Evolutionary conservation across 192 early-diverging fungal genomes (phyloP).

Genomic region (Mortierella antarctica): DNA sequence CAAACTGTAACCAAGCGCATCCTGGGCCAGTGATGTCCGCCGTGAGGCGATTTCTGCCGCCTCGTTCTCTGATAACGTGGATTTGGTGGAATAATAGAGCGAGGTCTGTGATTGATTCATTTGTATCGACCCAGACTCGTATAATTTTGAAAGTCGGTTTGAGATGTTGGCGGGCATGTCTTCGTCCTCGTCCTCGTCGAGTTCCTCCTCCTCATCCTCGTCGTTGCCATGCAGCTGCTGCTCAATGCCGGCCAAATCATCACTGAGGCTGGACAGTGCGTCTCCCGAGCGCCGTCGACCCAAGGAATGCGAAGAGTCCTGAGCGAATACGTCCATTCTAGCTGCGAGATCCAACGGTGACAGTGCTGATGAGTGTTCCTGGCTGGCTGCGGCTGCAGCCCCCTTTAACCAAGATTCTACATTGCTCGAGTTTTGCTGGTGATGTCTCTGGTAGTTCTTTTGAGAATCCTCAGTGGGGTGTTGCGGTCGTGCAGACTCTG

Average conservation of each 20-base stretch:
- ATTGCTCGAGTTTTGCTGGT: neutral
- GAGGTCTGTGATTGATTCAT: constrained; percentile 46
- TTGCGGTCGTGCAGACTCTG: neutral
- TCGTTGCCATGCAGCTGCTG: neutral
- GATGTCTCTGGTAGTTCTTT: too few relatives aligned
- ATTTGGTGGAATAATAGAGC: constrained; percentile 44
- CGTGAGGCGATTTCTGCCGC: constrained; percentile 20
- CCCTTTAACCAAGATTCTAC: constrained; percentile 27
- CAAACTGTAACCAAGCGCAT: constrained; percentile 28
- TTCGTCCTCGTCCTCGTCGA: constrained; percentile 39
- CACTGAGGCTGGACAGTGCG: too few relatives aligned
- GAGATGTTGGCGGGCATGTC: constrained; percentile 26
- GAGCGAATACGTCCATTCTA: constrained; percentile 12
- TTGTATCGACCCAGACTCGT: constrained; percentile 33
- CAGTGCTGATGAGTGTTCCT: neutral
- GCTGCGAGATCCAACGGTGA: constrained; percentile 10
- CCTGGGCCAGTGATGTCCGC: constrained; percentile 29
- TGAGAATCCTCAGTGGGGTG: neutral
- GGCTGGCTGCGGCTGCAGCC: neutral
- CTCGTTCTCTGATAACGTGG: constrained; percentile 25
- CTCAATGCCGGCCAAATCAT: too few relatives aligned
- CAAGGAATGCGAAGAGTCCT: neutral
- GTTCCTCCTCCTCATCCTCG: constrained; percentile 27
- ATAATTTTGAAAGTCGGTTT: constrained; percentile 36
- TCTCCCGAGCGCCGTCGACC: constrained; percentile 8